Conservation (phyloP, 2,329 filamentous ascomycete genomes). For the Nemania abortiva region DNA sequence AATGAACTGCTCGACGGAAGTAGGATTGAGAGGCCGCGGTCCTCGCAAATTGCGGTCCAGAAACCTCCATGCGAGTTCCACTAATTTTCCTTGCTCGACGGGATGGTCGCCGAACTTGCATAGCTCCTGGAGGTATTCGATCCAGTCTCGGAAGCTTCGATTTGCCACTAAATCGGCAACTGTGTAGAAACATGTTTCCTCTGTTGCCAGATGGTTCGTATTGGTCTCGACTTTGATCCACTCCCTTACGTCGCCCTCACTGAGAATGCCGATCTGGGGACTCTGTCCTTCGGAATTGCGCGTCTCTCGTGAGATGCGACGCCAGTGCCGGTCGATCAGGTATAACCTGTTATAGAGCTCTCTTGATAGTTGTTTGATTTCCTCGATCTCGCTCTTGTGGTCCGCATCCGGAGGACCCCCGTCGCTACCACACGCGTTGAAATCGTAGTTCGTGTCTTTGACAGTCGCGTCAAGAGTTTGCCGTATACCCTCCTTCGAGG, state of each 20-base stretch:
- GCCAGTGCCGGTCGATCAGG: slow-evolving; percentile 46
- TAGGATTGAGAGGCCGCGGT: slow-evolving; percentile 33
- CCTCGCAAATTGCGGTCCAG: slow-evolving; percentile 47
- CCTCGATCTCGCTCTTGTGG: slow-evolving; percentile 41
- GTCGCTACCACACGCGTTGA: slow-evolving; percentile 3
- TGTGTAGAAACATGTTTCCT: slow-evolving; percentile 47
- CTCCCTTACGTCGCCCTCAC: slow-evolving; percentile 41
- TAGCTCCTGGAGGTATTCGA: slow-evolving; percentile 37
- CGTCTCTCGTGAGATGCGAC: slow-evolving; percentile 32
- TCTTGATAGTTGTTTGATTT: slow-evolving; percentile 42
- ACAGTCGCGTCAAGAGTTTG: slow-evolving; percentile 49
- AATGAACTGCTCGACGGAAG: slow-evolving; percentile 42
- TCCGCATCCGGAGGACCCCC: slow-evolving; percentile 10
- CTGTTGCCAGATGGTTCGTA: slow-evolving; percentile 31
- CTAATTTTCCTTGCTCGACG: slow-evolving; percentile 43
- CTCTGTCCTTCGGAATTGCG: slow-evolving; percentile 30
- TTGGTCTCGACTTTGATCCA: slow-evolving; percentile 43
- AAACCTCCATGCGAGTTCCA: slow-evolving; percentile 48
- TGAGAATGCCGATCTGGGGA: slow-evolving; percentile 35
- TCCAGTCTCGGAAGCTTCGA: slow-evolving; percentile 45
- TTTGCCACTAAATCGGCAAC: slow-evolving; percentile 36
- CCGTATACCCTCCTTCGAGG: slow-evolving; percentile 48
- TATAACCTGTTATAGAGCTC: slow-evolving; percentile 43
- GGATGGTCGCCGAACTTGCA: slow-evolving; percentile 40
- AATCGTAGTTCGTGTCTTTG: slow-evolving; percentile 32